Percentiles rank a stretch among this genome's conserved stretches.
Evolutionary conservation across 179 eudicot genomes (phyloP).

Genomic region (Gypsophila paniculata): DNA sequence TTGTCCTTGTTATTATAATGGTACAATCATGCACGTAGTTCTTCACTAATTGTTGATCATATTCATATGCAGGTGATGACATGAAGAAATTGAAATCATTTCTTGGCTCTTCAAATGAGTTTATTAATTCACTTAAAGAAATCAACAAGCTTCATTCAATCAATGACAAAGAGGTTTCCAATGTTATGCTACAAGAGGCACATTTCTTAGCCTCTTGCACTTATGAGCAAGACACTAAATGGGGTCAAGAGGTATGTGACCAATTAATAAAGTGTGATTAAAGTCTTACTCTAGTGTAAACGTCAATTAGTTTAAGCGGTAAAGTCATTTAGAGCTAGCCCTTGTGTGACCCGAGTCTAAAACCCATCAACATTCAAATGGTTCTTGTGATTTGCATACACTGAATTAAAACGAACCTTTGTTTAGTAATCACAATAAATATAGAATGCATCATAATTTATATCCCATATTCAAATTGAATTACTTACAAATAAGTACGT

Average conservation of each 20-base stretch:
- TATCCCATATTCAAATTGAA: too few species aligned
- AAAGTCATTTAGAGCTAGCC: not conserved
- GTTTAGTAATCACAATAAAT: too few species aligned
- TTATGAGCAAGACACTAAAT: conserved; percentile 37
- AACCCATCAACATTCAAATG: too few species aligned
- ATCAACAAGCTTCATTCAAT: conserved; percentile 7
- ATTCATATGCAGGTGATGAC: conserved; percentile 20
- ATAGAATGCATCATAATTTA: too few species aligned
- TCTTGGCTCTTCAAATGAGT: conserved; percentile 37
- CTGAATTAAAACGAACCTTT: not conserved
- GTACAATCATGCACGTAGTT: too few species aligned
- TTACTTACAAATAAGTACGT: too few species aligned
- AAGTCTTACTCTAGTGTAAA: too few species aligned
- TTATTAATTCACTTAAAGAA: conserved; percentile 26
- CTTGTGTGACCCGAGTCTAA: too few species aligned
- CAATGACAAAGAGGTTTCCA: not conserved
- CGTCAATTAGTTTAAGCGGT: too few species aligned
- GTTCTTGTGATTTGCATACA: too few species aligned
- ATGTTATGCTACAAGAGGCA: conserved; percentile 24
- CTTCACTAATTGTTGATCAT: not conserved
- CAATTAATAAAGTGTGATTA: too few species aligned
- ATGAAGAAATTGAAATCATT: conserved; percentile 13
- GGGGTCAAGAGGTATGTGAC: conserved; percentile 45
- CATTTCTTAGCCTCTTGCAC: conserved; percentile 38
- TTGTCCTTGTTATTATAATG: too few species aligned